These are phyloP conservation scores for Leccinum pachyderme DNA, from an alignment of 1,284 basidiomycete species.

Conservation along the genomic window DNA sequence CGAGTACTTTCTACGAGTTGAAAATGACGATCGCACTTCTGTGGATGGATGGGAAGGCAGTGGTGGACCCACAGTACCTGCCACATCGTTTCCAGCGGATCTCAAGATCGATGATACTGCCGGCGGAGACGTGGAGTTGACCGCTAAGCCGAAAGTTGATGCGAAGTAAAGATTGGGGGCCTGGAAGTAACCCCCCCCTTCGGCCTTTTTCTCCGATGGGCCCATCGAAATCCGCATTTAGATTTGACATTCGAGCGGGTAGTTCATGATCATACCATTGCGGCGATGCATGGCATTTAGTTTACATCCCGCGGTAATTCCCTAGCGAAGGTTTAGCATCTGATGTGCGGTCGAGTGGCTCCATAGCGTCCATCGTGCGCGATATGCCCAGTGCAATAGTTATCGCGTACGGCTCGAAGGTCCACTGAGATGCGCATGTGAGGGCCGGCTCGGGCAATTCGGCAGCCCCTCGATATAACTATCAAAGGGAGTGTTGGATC, in stretches of 20 bases:
- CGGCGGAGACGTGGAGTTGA: background rate
- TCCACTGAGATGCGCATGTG: background rate
- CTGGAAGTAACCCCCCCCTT: background rate
- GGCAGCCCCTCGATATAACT: background rate
- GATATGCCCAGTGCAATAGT: background rate
- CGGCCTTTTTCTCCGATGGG: background rate
- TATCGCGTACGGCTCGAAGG: background rate
- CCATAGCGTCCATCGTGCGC: background rate
- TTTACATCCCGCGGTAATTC: background rate
- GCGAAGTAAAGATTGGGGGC: background rate
- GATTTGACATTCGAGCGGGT: background rate
- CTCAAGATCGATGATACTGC: background rate
- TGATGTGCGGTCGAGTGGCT: background rate
- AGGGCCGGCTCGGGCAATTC: background rate
- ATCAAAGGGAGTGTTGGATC: background rate
- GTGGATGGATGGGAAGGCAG: slow-evolving; percentile 36
- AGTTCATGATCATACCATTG: background rate
- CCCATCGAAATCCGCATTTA: background rate
- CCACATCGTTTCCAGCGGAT: background rate
- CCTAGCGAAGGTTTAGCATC: background rate
- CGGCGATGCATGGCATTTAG: background rate
- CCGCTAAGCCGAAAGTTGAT: background rate
- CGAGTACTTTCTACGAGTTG: slow-evolving; percentile 64
- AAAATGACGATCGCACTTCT: slow-evolving; percentile 36
- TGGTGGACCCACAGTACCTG: background rate